phyloP scores from a whole-genome alignment of 2,329 filamentous ascomycete species.

The Calonectria hongkongensis region DNA sequence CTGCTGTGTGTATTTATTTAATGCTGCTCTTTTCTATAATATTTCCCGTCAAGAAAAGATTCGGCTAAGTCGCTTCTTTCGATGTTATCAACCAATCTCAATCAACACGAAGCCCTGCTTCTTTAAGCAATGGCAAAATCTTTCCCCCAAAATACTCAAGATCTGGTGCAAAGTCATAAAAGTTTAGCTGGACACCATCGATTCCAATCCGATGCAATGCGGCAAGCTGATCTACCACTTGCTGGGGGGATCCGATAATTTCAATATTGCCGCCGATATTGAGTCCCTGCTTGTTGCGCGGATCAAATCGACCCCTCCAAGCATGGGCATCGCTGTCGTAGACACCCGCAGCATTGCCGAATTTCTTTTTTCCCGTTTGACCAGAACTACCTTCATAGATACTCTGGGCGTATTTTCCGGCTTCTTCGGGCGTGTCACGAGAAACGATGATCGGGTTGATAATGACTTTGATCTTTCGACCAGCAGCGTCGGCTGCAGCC shows the following conservation, averaged over 20 bases:
- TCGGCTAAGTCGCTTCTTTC: too few relatives aligned
- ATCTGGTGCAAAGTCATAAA: conserved; percentile 9
- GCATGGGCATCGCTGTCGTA: conserved; percentile 11
- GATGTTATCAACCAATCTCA: too few relatives aligned
- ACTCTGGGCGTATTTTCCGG: background rate
- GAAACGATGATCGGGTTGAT: conserved; percentile 4
- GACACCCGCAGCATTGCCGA: conserved; percentile 6
- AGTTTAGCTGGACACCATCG: conserved; percentile 3
- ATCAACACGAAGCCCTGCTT: conserved; percentile 10
- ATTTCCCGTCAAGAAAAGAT: too few relatives aligned
- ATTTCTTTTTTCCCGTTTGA: conserved; percentile 2
- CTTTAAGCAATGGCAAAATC: conserved; percentile 4
- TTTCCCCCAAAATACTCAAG: background rate
- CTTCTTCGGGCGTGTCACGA: background rate
- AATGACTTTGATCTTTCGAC: conserved; percentile 1
- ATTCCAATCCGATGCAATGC: background rate
- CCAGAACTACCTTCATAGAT: conserved; percentile 1
- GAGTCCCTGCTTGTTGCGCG: background rate
- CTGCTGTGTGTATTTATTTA: too few relatives aligned
- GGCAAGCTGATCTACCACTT: conserved; percentile 3
- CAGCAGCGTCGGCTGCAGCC: background rate
- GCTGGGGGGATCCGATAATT: background rate
- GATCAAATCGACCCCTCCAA: conserved; percentile 2
- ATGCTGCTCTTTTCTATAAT: too few relatives aligned
- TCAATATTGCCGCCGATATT: conserved; percentile 11